phyloP scores from a whole-genome alignment of 441 rosid genomes.

The Erysimum pusillum region DNA sequence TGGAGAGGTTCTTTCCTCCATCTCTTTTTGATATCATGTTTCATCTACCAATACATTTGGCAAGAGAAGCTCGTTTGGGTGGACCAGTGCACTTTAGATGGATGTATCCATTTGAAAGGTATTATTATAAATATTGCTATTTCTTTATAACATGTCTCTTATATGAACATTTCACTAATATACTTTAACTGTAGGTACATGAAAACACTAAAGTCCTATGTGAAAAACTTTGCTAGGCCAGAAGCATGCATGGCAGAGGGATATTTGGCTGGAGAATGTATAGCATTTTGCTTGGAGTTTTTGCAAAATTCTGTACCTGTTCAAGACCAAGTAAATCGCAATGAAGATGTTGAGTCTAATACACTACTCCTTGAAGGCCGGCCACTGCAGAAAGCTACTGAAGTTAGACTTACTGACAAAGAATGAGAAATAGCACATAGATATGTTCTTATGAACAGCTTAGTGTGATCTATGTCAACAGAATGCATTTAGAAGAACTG shows the following conservation, averaged over 20 bases:
- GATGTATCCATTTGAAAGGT: not conserved
- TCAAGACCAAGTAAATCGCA: not conserved
- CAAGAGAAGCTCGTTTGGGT: not conserved
- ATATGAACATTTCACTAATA: too few species aligned
- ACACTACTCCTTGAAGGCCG: not conserved
- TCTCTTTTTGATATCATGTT: not conserved
- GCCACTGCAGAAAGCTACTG: not conserved
- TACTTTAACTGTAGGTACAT: not conserved
- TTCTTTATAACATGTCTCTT: too few species aligned
- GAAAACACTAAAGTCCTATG: not conserved
- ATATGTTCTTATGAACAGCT: not conserved
- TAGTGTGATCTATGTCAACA: too few species aligned
- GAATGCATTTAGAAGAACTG: too few species aligned
- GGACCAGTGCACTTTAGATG: not conserved
- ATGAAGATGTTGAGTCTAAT: not conserved
- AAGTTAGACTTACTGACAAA: too few species aligned
- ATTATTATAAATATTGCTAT: too few species aligned
- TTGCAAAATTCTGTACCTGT: not conserved
- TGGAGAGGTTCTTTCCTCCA: not conserved
- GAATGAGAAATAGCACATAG: too few species aligned
- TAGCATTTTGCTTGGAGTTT: not conserved
- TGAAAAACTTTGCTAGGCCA: not conserved
- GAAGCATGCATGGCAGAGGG: not conserved
- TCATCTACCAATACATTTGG: not conserved
- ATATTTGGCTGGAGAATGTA: not conserved